These are phyloP conservation scores for Colletotrichum caudatum DNA, from an alignment of 2,329 filamentous ascomycete genomes.

Conservation along the genomic window DNA sequence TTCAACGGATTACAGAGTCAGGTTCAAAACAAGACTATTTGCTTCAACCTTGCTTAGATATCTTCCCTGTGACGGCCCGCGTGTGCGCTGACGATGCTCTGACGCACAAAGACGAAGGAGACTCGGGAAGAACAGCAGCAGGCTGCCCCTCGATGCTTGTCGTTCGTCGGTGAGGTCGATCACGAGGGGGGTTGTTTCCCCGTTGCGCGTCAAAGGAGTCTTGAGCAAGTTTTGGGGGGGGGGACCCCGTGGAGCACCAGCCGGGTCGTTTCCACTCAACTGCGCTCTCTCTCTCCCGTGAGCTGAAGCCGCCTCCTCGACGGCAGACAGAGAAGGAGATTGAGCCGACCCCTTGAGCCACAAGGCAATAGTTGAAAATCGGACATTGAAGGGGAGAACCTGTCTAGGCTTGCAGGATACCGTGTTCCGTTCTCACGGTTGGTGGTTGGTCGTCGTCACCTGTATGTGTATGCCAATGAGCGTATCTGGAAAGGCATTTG, in stretches of 20 bases:
- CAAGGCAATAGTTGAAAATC: neutral
- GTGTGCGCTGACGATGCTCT: neutral
- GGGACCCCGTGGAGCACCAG: neutral
- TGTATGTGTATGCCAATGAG: no score
- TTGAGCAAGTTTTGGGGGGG: neutral
- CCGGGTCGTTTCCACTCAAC: neutral
- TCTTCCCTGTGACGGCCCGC: no score
- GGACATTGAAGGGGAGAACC: neutral
- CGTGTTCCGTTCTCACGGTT: neutral
- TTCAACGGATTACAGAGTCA: neutral
- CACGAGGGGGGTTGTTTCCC: neutral
- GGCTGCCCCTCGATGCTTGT: neutral
- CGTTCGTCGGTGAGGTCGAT: neutral
- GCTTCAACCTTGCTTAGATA: neutral
- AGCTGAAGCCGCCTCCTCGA: neutral
- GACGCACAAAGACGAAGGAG: neutral
- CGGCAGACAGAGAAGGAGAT: neutral
- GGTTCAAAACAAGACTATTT: neutral
- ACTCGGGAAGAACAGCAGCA: neutral
- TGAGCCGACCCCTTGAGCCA: neutral
- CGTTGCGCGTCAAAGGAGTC: neutral
- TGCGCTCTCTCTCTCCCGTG: neutral
- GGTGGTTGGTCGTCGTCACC: neutral
- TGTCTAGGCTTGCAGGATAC: neutral
- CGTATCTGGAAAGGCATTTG: no score